Evolutionary conservation across 345 rosid species (phyloP), one percentile per base, ranked within the genome.

Genomic region (Eucalyptus caleyi): DNA sequence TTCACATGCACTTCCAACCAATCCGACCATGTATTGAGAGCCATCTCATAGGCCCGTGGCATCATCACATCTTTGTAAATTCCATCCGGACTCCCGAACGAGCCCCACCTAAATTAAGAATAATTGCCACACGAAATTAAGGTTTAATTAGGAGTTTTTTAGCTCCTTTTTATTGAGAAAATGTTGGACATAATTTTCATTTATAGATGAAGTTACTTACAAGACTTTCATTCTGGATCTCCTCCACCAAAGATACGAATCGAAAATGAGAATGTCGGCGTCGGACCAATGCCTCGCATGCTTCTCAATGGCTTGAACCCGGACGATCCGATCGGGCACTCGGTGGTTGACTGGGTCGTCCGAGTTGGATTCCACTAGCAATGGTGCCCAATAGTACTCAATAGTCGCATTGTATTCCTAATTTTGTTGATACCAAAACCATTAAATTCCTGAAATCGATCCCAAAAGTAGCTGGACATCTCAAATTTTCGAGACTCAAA

Each of bases 211-310:
- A 21, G 87, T 82, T 82, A 90, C 99, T 97, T 92, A 98, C 99
- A 97, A 50, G 53, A 96, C 95, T 89, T 95, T 95, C 93, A 98
- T 98, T 81, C 88, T 54, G 83, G 94, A 90, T 85, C 91, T 92
- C 93, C 96, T 96, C 99, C 99, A 97, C 99, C 99, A 98, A 40
- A 96, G 94, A 86, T 97, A 98, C 11, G 99, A 94, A 92, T 98
- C 96, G 85, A 97, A 97, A 34, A 98, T 93, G 45, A 98, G 94
- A 59, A 95, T 91, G 91, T 96, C 97, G 16, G 95, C 95, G 23
- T 95, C 88, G 4, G 96, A 96, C 99, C 99, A 98, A 60, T 94
- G 94, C 88, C 92, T 93, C 1, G 96, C 99, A 89, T 98, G 99
- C 91, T 91, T 98, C 62, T 96, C 94, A 21, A 98, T 97, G 42